Evolutionary conservation across 2,329 filamentous ascomycete species (phyloP), one percentile per base, ranked within the genome.

Genomic region (Metarhizium brunneum): DNA sequence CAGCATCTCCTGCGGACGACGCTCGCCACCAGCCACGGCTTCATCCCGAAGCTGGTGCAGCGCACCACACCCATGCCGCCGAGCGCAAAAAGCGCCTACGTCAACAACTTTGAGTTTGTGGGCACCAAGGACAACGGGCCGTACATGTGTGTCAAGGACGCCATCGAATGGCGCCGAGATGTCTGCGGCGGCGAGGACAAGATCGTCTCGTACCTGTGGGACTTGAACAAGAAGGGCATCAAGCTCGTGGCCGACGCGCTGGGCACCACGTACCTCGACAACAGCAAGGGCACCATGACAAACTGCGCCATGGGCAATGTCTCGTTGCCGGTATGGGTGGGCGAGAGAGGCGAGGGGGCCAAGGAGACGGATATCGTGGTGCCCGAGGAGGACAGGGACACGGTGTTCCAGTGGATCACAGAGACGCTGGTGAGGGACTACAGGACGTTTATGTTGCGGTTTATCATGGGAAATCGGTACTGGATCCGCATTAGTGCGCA

Each of bases 11-110:
- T 96, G 47, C 80, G 84, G 14, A 85, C 85, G 2, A 86, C 89
- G 0, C 69, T 95, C 35, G 88, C 90, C 0, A 96, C 90, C 0
- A 90, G 86, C 43, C 88, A 92, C 68, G 88, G 90, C 0, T 96
- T 89, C 68, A 65, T 80, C 0, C 77, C 88, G 0, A 65, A 62
- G 60, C 54, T 58, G 29, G 56, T 36, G 29, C 38, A 58, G 13
- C 65, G 71, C 8, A 63, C 61, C 38, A 71, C 71, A 36, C 74
- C 77, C n/a, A 64, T 80, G 35, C 77, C 75, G 11, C 67, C 66
- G 38, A 70, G 59, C 54, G 49, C 57, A 6, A 85, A 86, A 63
- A 78, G 79, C 8, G 65, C 69, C 0, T 96, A 88, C 60, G 79
- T 90, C 16, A 72, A 68, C 13, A 83, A 85, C 47, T 96, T 96